Evolutionary conservation across 164 flowering plant genomes (phyloP), one percentile per base, ranked within the genome.

Genomic region (Magnolia kwangsiensis): DNA sequence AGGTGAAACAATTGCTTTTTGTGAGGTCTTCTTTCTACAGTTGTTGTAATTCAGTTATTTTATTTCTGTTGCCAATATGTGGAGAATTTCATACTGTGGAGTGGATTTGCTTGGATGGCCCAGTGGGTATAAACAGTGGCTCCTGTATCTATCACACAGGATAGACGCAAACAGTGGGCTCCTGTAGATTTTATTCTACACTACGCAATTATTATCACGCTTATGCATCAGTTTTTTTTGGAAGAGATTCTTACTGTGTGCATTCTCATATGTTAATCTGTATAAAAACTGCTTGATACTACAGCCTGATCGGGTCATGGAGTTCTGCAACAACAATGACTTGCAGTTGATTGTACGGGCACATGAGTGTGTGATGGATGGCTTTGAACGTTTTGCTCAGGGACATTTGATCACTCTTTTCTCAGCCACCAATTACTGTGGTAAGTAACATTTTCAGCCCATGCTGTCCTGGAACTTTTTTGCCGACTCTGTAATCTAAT

Each of bases 231-330:
- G 2, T 20, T 9, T 24, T 64, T 24, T 64, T n/a, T n/a, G 9
- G 23, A 64, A 21, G 19, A 37, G 16, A 13, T 19, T 59, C n/a
- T 7, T 13, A 23, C 31, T 65, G 24, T 24, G 5, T 65, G 21
- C 31, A 7, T 65, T 65, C 27, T 65, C 23, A 65, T 65, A 65
- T 21, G 67, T n/a, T 65, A 20, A 65, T 27, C 23, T 65, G 21
- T 65, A 10, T 65, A 23, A 65, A 21, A 59, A 59, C 29, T 37
- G n/a, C 63, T 3, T 59, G n/a, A 23, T 21, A 18, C 14, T 73
- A 73, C 95, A 96, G 98, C 99, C 99, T 82, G 99, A 96, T 78
- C 95, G 99, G 58, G 99, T 96, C n/a, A 91, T 92, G 95, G 99
- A 96, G 74, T 94, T 96, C 81, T 96, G 99, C 84, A 94, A 91